phyloP scores from a whole-genome alignment of 495 filamentous ascomycete genomes.

The Aspergillus asperescens region DNA sequence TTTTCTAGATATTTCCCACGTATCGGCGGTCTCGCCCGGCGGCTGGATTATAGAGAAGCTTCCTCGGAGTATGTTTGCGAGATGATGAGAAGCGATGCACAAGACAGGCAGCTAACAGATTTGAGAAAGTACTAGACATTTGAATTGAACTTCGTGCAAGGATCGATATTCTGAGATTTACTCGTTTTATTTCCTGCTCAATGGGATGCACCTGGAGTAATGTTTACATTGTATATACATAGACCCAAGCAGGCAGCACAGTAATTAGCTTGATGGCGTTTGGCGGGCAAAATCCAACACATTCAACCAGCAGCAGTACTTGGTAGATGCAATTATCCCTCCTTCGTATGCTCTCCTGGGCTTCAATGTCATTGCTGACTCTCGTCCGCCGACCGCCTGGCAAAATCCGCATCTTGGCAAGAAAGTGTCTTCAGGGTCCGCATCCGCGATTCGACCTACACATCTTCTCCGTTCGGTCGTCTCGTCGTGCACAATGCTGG shows the following conservation, averaged over 20 bases:
- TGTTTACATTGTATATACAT: slow-evolving; percentile 30
- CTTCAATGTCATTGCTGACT: neutral
- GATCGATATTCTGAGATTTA: neutral
- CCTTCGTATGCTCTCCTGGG: neutral
- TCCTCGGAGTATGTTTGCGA: slow-evolving; percentile 43
- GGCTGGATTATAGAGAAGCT: slow-evolving; percentile 45
- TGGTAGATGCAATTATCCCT: no score
- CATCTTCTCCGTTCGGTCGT: slow-evolving; percentile 11
- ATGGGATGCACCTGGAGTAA: slow-evolving; percentile 14
- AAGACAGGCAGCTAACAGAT: neutral
- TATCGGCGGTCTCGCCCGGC: slow-evolving; percentile 52
- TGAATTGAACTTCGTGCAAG: neutral
- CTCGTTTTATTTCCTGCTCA: neutral
- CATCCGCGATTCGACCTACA: slow-evolving; percentile 12
- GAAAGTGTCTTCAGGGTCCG: slow-evolving; percentile 9
- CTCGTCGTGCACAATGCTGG: slow-evolving; percentile 32
- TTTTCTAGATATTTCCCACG: slow-evolving; percentile 57
- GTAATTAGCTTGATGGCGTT: slow-evolving; percentile 25
- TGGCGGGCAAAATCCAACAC: slow-evolving; percentile 20
- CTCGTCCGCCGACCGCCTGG: slow-evolving; percentile 5
- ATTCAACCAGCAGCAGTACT: no score
- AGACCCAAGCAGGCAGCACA: slow-evolving; percentile 22
- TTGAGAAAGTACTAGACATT: slow-evolving; percentile 12
- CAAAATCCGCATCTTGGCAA: slow-evolving; percentile 6
- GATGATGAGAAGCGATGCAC: slow-evolving; percentile 27